Evolutionary conservation across 2,329 filamentous ascomycete species (phyloP).

Genomic region (Sporothrix brunneoviolacea): DNA sequence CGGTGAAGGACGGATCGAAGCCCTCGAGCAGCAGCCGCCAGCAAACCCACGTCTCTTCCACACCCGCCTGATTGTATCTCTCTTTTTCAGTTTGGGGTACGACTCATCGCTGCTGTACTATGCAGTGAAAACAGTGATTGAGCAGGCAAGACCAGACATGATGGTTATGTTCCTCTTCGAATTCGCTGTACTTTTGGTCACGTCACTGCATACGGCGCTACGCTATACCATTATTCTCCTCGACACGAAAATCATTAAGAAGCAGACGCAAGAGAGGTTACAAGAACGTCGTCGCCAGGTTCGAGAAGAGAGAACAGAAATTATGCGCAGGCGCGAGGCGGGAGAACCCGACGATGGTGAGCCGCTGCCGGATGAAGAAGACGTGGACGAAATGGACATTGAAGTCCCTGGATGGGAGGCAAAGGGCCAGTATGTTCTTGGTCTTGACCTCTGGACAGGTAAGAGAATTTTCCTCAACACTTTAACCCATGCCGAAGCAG

Average conservation of each 20-base stretch:
- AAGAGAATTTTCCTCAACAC: slow-evolving; percentile 18
- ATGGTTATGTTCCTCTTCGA: slow-evolving; percentile 99
- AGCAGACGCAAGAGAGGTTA: slow-evolving; percentile 65
- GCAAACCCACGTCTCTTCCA: slow-evolving; percentile 86
- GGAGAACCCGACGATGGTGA: slow-evolving; percentile 39
- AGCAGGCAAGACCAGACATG: slow-evolving; percentile 89
- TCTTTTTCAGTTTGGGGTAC: slow-evolving; percentile 72
- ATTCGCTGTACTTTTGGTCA: slow-evolving; percentile 79
- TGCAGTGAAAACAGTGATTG: slow-evolving; percentile 73
- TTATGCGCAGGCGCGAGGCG: slow-evolving; percentile 41
- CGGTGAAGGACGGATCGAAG: slow-evolving; percentile 86
- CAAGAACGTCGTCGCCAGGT: slow-evolving; percentile 63
- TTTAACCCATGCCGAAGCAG: not conserved
- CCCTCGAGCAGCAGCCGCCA: slow-evolving; percentile 91
- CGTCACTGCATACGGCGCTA: slow-evolving; percentile 69
- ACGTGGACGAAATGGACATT: slow-evolving; percentile 84
- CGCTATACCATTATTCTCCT: slow-evolving; percentile 73
- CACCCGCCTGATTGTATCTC: slow-evolving; percentile 67
- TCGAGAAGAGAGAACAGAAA: slow-evolving; percentile 48
- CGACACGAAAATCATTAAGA: slow-evolving; percentile 67
- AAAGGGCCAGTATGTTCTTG: slow-evolving; percentile 88
- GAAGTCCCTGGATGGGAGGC: slow-evolving; percentile 95
- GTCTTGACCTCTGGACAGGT: slow-evolving; percentile 77
- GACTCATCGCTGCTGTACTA: slow-evolving; percentile 76
- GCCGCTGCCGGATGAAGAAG: slow-evolving; percentile 53